A percentile compares a stretch with the other conserved stretches of the same genome.
These are phyloP conservation scores for Glomus cerebriforme DNA, from an alignment of 192 early-diverging fungal species.

Conservation along the genomic window DNA sequence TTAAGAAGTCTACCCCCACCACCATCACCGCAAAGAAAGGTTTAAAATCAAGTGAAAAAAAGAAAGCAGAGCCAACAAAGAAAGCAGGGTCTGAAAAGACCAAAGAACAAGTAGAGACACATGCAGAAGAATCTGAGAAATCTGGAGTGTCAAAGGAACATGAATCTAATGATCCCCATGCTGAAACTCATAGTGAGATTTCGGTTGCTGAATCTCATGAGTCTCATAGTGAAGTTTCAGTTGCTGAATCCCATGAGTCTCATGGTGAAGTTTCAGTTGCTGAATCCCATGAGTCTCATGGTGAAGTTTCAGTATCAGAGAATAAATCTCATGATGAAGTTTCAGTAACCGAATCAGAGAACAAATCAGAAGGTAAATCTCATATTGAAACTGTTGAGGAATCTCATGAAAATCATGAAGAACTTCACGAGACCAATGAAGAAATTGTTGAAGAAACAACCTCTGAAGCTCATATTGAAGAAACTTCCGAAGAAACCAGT, in stretches of 20 bases:
- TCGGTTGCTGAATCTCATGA: not conserved
- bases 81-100: not conserved
- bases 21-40: constrained; percentile 4
- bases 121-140: not conserved
- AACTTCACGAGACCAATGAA: not conserved
- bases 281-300: constrained; percentile 4
- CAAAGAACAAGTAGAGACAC: not conserved
- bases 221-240: too few species aligned
- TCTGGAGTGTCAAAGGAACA: not conserved
- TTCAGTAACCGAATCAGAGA: not conserved
- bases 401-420: not conserved
- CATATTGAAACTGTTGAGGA: not conserved
- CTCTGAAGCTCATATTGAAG: not conserved
- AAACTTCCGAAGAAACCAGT: not conserved
- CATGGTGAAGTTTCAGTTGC: not conserved
- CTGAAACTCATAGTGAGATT: too few species aligned
- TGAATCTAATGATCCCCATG: not conserved
- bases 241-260: not conserved
- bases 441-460: not conserved
- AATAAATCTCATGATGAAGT: not conserved
- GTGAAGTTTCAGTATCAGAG: too few species aligned
- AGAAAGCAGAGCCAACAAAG: not conserved
- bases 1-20: too few species aligned
- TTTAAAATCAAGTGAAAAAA: not conserved
- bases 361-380: not conserved